Conservation (phyloP, 2,329 filamentous ascomycete genomes). For the Penicillium sp. region DNA sequence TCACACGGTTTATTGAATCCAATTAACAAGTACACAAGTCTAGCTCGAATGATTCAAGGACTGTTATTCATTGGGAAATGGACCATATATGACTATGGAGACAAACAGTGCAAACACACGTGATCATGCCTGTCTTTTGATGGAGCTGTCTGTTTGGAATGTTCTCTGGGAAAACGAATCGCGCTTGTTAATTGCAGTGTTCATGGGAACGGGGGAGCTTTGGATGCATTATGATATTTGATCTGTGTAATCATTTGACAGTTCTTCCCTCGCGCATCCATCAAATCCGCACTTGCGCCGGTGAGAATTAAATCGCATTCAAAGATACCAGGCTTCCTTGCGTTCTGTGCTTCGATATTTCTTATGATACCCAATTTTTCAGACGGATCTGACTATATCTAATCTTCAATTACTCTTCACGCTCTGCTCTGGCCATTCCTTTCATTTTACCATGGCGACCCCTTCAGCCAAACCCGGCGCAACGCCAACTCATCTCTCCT, state of each 20-base stretch:
- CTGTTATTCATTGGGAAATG: background rate
- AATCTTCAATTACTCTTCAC: background rate
- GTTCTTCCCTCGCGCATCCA: background rate
- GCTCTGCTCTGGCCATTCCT: background rate
- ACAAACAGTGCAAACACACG: conserved; percentile 34
- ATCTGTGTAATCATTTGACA: background rate
- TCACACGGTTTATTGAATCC: background rate
- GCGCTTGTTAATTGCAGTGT: conserved; percentile 7
- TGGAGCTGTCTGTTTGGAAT: conserved; percentile 2
- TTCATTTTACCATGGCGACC: conserved; percentile 40
- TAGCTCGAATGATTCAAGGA: background rate
- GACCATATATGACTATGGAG: conserved; percentile 10
- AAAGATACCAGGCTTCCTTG: conserved; percentile 4
- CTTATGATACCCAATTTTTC: conserved; percentile 5
- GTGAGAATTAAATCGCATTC: conserved; percentile 10
- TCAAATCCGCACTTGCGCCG: background rate
- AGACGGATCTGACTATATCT: background rate
- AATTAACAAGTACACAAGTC: background rate
- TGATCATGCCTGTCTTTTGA: conserved; percentile 22
- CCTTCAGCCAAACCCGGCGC: conserved; percentile 45
- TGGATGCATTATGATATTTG: background rate
- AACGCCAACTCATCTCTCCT: conserved; percentile 45
- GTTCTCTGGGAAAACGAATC: background rate
- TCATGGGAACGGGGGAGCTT: conserved; percentile 5
- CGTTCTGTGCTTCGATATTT: conserved; percentile 2